Conservation (phyloP, 768 basidiomycete genomes). For the Gymnopilus dilepis region DNA sequence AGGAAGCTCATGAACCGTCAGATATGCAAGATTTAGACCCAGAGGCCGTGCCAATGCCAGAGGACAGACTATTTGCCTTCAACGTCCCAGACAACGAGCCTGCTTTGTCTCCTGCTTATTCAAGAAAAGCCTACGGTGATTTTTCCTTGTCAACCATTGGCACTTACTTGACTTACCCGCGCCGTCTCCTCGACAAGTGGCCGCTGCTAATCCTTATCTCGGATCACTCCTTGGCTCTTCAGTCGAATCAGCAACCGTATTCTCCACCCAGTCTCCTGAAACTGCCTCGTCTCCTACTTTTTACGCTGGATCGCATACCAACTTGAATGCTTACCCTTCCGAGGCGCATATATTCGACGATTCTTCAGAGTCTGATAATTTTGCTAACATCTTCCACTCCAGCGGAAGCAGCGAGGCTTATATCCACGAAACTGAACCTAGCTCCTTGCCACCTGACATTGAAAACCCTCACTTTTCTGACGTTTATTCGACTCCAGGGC, state of each 20-base stretch:
- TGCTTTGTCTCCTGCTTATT: background rate
- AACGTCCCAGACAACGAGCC: slow-evolving; percentile 4
- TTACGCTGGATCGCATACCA: slow-evolving; percentile 16
- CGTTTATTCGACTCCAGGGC: slow-evolving; percentile 56
- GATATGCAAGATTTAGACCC: background rate
- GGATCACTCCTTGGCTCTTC: slow-evolving; percentile 26
- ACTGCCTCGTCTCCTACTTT: slow-evolving; percentile 27
- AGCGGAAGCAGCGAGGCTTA: background rate
- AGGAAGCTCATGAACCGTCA: background rate
- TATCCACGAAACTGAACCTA: slow-evolving; percentile 1
- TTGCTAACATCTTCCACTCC: background rate
- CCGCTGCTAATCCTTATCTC: slow-evolving; percentile 31
- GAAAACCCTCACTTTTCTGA: slow-evolving; percentile 23
- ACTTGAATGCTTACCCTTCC: slow-evolving; percentile 3
- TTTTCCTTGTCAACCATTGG: background rate
- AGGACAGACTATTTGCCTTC: slow-evolving; percentile 20
- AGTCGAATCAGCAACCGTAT: slow-evolving; percentile 15
- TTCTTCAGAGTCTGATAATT: slow-evolving; percentile 8
- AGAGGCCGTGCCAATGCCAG: background rate
- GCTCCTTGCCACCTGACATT: slow-evolving; percentile 20
- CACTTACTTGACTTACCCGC: background rate
- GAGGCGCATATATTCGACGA: slow-evolving; percentile 14
- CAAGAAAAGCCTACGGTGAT: background rate
- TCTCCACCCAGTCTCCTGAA: slow-evolving; percentile 19
- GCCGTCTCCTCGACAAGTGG: background rate